Percentiles rank a stretch among this genome's conserved stretches.
phyloP scores from a whole-genome alignment of 495 filamentous ascomycete species.

The Podospora anserina region DNA sequence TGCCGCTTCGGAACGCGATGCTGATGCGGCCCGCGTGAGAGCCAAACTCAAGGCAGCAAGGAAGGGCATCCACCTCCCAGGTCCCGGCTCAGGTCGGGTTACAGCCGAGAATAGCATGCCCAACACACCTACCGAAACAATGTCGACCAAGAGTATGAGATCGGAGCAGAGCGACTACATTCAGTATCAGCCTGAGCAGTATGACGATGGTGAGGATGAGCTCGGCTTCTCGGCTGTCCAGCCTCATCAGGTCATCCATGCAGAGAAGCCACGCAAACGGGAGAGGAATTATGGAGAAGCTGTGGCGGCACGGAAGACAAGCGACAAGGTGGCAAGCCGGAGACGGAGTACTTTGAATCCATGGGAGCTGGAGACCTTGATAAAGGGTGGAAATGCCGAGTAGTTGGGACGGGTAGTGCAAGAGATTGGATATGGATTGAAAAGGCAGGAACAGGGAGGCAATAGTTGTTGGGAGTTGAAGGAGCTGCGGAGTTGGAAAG shows the following conservation, averaged over 20 bases:
- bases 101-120: not conserved
- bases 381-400: constrained; percentile 24
- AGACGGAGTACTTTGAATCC: constrained; percentile 67
- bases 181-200: not conserved
- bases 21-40: constrained; percentile 53
- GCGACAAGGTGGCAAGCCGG: constrained; percentile 47
- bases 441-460: not conserved
- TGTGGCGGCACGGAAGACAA: not conserved
- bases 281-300: not conserved
- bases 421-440: not conserved
- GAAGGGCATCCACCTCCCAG: constrained; percentile 23
- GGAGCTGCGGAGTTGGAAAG: not conserved
- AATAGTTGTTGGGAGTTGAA: not conserved
- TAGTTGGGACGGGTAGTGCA: constrained; percentile 1
- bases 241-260: constrained; percentile 1
- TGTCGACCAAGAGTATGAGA: constrained; percentile 15
- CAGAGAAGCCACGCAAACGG: not conserved
- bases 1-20: constrained; percentile 54
- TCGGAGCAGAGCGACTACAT: not conserved
- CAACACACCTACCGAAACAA: not conserved
- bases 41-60: constrained; percentile 53
- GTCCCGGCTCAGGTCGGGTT: constrained; percentile 2
- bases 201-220: constrained; percentile 19
- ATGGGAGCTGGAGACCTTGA: constrained; percentile 61
- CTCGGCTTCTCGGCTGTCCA: constrained; percentile 9